These are phyloP conservation scores for Wickerhamiella australiensis DNA, from an alignment of 805 yeast species.

Conservation along the genomic window DNA sequence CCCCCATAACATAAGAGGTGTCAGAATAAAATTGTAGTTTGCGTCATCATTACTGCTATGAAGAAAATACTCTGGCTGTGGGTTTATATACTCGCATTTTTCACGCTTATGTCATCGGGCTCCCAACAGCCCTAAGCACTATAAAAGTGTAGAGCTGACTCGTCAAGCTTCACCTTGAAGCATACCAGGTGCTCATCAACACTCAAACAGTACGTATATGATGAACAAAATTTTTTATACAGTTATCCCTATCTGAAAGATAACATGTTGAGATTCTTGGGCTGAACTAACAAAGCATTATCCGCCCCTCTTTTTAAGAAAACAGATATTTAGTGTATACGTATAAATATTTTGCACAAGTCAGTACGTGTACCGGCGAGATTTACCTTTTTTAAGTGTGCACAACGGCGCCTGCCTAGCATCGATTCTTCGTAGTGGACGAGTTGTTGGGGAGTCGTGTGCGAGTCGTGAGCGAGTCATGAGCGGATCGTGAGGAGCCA, in stretches of 20 bases:
- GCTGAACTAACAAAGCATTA: constrained; percentile 7
- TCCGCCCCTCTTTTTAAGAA: no score
- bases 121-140: constrained; percentile 1
- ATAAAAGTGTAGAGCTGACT: no score
- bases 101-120: neutral
- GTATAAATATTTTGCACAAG: neutral
- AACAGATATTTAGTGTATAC: neutral
- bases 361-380: neutral
- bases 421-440: no score
- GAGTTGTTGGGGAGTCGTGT: no score
- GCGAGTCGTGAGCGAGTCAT: no score
- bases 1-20: constrained; percentile 12
- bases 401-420: no score
- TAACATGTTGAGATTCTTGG: constrained; percentile 10
- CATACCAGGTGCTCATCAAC: no score
- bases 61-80: neutral
- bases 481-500: no score
- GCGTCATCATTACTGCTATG: constrained; percentile 11
- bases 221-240: constrained; percentile 12
- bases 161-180: no score
- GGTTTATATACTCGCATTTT: neutral
- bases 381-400: no score
- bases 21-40: constrained; percentile 7
- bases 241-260: constrained; percentile 13
- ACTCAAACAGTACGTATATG: constrained; percentile 6